A percentile compares a stretch with the other conserved stretches of the same genome.
Evolutionary conservation across 2,329 filamentous ascomycete genomes (phyloP).

Genomic region (Aureobasidium musti): DNA sequence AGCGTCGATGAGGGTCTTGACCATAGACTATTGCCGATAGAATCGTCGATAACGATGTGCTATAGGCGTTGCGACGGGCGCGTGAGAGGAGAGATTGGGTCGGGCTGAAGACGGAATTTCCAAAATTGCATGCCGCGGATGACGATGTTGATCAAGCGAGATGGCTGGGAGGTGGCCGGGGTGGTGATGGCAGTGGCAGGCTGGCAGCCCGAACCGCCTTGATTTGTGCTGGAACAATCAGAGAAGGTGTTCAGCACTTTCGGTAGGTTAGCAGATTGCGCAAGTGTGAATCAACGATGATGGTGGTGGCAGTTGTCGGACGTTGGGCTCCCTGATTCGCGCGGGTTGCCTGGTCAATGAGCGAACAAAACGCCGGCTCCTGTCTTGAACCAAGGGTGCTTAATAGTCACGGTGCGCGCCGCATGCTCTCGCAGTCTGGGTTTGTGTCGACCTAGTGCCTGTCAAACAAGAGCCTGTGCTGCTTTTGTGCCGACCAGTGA

Average conservation of each 20-base stretch:
- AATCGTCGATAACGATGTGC: constrained; percentile 8
- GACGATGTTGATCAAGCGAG: neutral
- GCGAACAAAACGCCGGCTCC: neutral
- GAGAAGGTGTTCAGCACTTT: neutral
- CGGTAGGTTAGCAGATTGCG: too few relatives aligned
- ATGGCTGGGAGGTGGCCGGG: constrained; percentile 8
- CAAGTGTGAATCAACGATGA: neutral
- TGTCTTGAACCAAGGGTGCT: neutral
- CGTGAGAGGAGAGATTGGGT: neutral
- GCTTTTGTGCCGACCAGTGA: constrained; percentile 2
- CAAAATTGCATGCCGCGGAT: neutral
- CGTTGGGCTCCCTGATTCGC: neutral
- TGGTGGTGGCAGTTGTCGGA: neutral
- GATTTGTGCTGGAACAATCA: neutral
- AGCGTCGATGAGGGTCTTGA: neutral
- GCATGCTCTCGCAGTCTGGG: neutral
- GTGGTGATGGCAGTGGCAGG: neutral
- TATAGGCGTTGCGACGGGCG: constrained; percentile 13
- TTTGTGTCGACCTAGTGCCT: constrained; percentile 10
- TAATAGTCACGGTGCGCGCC: neutral
- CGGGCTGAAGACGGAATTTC: neutral
- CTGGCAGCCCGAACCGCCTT: neutral
- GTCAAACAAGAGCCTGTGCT: constrained; percentile 15
- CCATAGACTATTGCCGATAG: constrained; percentile 20
- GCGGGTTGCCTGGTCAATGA: constrained; percentile 1